Conservation (phyloP, 108 stramenopile species). For the Fistulifera solaris region DNA sequence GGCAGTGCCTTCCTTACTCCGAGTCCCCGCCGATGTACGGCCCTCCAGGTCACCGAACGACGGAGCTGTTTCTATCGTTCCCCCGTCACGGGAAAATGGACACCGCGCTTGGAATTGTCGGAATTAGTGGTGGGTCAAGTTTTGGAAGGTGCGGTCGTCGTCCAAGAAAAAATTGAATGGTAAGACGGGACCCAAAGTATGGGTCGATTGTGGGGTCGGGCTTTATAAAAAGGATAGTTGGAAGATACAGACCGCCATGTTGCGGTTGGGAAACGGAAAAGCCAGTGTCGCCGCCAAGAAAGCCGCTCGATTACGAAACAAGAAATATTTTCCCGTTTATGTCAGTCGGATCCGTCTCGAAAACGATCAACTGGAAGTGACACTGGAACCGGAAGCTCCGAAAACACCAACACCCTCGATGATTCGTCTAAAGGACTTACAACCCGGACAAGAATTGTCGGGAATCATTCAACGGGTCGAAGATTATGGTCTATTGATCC, state of each 20-base stretch:
- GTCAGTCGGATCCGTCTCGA: slow-evolving; percentile 46
- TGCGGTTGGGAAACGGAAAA: slow-evolving; percentile 45
- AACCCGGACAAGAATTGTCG: slow-evolving; percentile 24
- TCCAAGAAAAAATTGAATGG: slow-evolving; percentile 52
- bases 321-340: slow-evolving; percentile 32
- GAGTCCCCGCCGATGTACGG: no score
- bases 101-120: slow-evolving; percentile 36
- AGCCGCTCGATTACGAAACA: slow-evolving; percentile 26
- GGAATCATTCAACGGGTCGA: slow-evolving; percentile 42
- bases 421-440: slow-evolving; percentile 35
- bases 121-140: slow-evolving; percentile 52
- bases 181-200: slow-evolving; percentile 67
- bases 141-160: slow-evolving; percentile 31
- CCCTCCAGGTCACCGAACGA: no score
- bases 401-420: slow-evolving; percentile 12
- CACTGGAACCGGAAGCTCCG: slow-evolving; percentile 25
- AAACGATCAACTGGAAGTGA: slow-evolving; percentile 56
- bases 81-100: slow-evolving; percentile 20
- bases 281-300: slow-evolving; percentile 46
- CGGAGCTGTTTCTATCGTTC: slow-evolving; percentile 1
- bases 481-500: slow-evolving; percentile 62
- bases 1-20: no score
- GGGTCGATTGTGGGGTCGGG: slow-evolving; percentile 58
- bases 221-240: slow-evolving; percentile 15
- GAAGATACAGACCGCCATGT: slow-evolving; percentile 61